Evolutionary conservation across 2,329 filamentous ascomycete genomes (phyloP).

Genomic region (Chaetothyriales sp.): DNA sequence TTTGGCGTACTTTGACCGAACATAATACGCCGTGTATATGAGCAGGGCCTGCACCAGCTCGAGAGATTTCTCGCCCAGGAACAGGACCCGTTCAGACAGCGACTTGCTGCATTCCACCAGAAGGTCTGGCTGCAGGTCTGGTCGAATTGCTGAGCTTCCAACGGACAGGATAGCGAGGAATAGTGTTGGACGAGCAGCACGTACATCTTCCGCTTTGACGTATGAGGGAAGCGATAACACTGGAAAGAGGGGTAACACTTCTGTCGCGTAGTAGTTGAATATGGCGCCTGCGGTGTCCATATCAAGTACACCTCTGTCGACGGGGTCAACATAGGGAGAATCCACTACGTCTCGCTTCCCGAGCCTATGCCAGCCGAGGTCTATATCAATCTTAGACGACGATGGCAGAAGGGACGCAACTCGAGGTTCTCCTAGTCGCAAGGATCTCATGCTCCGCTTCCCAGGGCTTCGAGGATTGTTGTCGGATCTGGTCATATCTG

Average conservation of each 20-base stretch:
- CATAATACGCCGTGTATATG: constrained; percentile 67
- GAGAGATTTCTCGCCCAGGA: constrained; percentile 64
- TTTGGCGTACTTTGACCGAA: constrained; percentile 68
- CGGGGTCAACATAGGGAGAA: constrained; percentile 29
- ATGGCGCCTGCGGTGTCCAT: constrained; percentile 38
- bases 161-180: constrained; percentile 46
- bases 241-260: constrained; percentile 43
- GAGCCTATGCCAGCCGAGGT: not conserved
- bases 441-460: not conserved
- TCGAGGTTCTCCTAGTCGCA: not conserved
- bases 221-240: constrained; percentile 43
- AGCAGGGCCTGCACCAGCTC: constrained; percentile 70
- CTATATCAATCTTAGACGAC: not conserved
- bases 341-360: not conserved
- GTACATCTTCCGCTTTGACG: constrained; percentile 39
- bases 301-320: constrained; percentile 38
- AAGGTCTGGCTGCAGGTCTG: constrained; percentile 45
- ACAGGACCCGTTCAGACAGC: constrained; percentile 59
- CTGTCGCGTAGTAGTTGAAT: constrained; percentile 42
- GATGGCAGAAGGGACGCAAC: not conserved
- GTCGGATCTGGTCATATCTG: not conserved
- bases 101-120: constrained; percentile 56
- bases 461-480: not conserved
- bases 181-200: constrained; percentile 44
- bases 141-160: constrained; percentile 36